Evolutionary conservation across 2,329 filamentous ascomycete genomes (phyloP), one percentile per base, ranked within the genome.

Genomic region (Emergomyces pasteurianus): DNA sequence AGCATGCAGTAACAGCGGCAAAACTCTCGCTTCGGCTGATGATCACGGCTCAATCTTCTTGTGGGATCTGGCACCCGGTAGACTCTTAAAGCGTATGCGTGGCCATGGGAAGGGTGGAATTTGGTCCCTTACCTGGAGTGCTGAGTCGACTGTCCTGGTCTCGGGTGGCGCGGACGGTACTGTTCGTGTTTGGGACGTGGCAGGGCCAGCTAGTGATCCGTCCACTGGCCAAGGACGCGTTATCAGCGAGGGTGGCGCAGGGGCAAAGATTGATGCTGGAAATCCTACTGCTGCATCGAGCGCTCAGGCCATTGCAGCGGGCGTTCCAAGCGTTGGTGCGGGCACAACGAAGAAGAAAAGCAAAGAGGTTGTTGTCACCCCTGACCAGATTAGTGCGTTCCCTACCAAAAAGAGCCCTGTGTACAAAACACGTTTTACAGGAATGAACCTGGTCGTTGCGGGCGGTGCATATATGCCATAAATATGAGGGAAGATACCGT

Each of bases 351-450:
- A 77, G 81, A 95, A 95, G 78, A 90, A 90, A 73, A 84, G 83
- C 60, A 96, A 96, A 74, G 92, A 96, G 68, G 89, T 91, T 3
- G 89, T 90, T 68, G 88, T 96, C 52, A 92, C 88, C 0, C 87
- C 91, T 0, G 94, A 99, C 70, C 94, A 97, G 75, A 95, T 99
- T 75, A 90, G 86, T 65, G 92, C 90, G 0, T 97, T 96, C 71
- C 86, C 90, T 0, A 97, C 94, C 3, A 99, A 99, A 82, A 96
- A 95, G 77, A 92, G 88, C 18, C 92, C 92, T 0, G 89, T 97
- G 12, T 89, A 95, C 75, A 94, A 92, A 75, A 92, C 95, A 59
- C 85, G 88, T 69, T 96, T 96, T 69, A 97, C 94, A 3, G 81
- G 90, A 63, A 96, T 96, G 90, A 99, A 99, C 72, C 75, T 97